Conservation (phyloP, 2,329 filamentous ascomycete species). For the Domatiomyces catenatus region DNA sequence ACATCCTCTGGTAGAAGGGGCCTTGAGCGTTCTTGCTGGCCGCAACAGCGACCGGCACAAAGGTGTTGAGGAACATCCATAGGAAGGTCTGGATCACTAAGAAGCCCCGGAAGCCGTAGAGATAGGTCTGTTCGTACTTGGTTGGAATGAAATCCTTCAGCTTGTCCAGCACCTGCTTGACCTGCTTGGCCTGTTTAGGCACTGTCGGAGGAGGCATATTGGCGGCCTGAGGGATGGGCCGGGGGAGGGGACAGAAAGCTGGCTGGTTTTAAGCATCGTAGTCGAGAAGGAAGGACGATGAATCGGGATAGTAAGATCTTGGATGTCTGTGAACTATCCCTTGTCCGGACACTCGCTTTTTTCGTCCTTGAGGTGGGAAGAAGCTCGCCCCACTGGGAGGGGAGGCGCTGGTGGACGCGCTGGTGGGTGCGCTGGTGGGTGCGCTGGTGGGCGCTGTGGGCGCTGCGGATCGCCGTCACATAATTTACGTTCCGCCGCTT, state of each 20-base stretch:
- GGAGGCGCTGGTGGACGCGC: neutral
- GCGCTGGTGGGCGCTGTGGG: no score
- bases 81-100: conserved; percentile 30
- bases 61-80: conserved; percentile 32
- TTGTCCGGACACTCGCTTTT: neutral
- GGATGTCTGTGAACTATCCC: neutral
- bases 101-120: conserved; percentile 31
- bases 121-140: conserved; percentile 17
- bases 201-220: neutral
- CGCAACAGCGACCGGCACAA: conserved; percentile 26
- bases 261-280: neutral
- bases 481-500: neutral
- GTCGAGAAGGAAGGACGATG: neutral
- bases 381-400: neutral
- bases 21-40: conserved; percentile 24
- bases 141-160: neutral
- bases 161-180: neutral
- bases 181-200: neutral
- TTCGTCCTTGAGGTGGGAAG: neutral
- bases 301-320: neutral
- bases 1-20: conserved; percentile 25
- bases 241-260: neutral
- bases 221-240: neutral
- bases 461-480: neutral
- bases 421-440: no score